phyloP scores from a whole-genome alignment of 495 filamentous ascomycete genomes.

The Usnea hakonensis region DNA sequence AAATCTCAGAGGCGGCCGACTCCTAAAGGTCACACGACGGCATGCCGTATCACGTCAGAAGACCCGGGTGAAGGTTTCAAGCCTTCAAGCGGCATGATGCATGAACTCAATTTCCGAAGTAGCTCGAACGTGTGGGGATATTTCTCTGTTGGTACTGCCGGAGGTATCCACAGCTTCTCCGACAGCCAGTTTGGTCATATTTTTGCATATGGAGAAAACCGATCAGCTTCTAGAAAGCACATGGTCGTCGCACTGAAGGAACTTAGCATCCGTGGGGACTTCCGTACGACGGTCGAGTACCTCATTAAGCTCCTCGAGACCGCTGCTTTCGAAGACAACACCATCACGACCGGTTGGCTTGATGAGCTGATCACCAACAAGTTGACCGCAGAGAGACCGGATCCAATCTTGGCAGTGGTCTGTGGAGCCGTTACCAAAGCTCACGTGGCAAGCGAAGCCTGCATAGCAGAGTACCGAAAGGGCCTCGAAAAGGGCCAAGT shows the following conservation, averaged over 20 bases:
- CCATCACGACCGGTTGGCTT: conserved; percentile 97
- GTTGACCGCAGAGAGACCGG: conserved; percentile 91
- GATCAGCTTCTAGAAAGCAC: conserved; percentile 92
- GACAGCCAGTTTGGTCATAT: conserved; percentile 99
- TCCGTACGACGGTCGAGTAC: conserved; percentile 97
- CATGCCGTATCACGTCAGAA: conserved; percentile 98
- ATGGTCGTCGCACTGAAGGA: conserved; percentile 99
- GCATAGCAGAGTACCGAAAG: conserved; percentile 75
- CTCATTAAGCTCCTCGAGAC: conserved; percentile 98
- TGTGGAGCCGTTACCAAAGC: conserved; percentile 94
- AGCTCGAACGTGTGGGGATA: conserved; percentile 99
- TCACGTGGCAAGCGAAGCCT: conserved; percentile 81
- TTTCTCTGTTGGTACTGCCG: conserved; percentile 94
- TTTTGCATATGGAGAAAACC: conserved; percentile 97
- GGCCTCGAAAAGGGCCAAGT: conserved; percentile 97
- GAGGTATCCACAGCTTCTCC: conserved; percentile 98
- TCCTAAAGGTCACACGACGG: conserved; percentile 93
- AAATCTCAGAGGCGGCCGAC: conserved; percentile 80
- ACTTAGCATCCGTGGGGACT: conserved; percentile 98
- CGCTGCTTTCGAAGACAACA: conserved; percentile 97
- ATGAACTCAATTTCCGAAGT: conserved; percentile 97
- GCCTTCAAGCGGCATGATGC: conserved; percentile 96
- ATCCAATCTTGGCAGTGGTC: conserved; percentile 81
- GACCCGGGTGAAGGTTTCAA: conserved; percentile 99
- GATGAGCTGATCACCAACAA: conserved; percentile 98